Conservation (phyloP, 1,139 yeast genomes). For the Lodderomyces orthopsilosis region DNA sequence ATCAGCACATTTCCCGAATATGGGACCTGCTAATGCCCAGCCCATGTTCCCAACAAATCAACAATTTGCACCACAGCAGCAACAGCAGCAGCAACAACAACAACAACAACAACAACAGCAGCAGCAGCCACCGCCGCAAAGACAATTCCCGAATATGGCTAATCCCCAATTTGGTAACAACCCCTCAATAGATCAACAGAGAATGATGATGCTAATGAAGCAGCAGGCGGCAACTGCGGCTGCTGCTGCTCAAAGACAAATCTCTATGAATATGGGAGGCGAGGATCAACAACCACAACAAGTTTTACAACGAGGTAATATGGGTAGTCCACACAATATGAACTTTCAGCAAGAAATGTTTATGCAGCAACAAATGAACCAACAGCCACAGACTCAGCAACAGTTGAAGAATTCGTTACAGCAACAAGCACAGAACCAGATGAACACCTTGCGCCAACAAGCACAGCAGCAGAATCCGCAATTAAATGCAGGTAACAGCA, state of each 20-base stretch:
- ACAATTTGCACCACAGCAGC: slow-evolving; percentile 13
- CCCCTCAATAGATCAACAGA: slow-evolving; percentile 12
- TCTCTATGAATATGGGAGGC: slow-evolving; percentile 5
- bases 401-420: slow-evolving; percentile 38
- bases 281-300: slow-evolving; percentile 21
- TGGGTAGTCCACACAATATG: slow-evolving; percentile 12
- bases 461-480: slow-evolving; percentile 16
- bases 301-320: slow-evolving; percentile 17
- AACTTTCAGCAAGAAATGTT: slow-evolving; percentile 26
- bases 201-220: slow-evolving; percentile 10
- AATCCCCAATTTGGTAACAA: slow-evolving; percentile 5
- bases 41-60: slow-evolving; percentile 18
- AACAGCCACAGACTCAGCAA: slow-evolving; percentile 19
- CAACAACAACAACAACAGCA: slow-evolving; percentile 5
- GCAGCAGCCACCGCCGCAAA: slow-evolving; percentile 3
- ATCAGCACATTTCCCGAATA: slow-evolving; percentile 18
- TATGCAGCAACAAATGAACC: slow-evolving; percentile 21
- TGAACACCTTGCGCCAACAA: slow-evolving; percentile 51
- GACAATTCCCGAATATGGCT: not conserved
- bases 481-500: slow-evolving; percentile 16
- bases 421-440: slow-evolving; percentile 51
- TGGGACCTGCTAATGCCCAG: slow-evolving; percentile 27
- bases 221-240: slow-evolving; percentile 10
- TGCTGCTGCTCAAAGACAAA: slow-evolving; percentile 11
- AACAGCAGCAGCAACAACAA: slow-evolving; percentile 5